Base-by-base conservation (phyloP, 805 yeast species). In the Pichia rugopelliculosa region DNA sequence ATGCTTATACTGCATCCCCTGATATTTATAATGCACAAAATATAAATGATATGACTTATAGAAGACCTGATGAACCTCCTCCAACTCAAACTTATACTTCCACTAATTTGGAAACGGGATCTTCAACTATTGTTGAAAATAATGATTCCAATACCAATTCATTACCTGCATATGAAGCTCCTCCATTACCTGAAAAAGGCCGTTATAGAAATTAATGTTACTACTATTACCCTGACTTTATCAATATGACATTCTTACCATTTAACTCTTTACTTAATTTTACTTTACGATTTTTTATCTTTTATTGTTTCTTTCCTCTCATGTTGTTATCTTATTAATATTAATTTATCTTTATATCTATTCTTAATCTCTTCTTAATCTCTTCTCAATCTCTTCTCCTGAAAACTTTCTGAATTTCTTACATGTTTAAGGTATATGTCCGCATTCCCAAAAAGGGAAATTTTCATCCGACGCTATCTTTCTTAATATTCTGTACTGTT, bases 101-200 rank as follows among this genome's bases (percentile, higher is more conserved):
- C 17, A 18, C 30, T 22, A 15, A 27, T 11, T 21, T 33, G 22
- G 25, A 6, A 11, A 10, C 41, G 9, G 49, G 46, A 11, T 34
- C 46, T 20, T 40, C 39, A 27, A 33, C 42, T 12, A 41, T 3
- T 30, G 18, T 6, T n/a, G 34, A 15, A 30, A 30, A 30, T n/a
- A n/a, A 4, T 30, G n/a, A 25, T 36, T n/a, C 33, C 10, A 39
- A 34, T 42, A n/a, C 25, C 15, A 36, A 36, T 17, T 25, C 25
- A 10, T 39, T 39, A 39, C 41, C 41, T 10, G 21, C 41, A n/a
- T 39, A 39, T 23, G 39, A 37, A 5, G 13, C 44, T 4, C 46
- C 39, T 12, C 51, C 51, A 13, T 41, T 48, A 6, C 48, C 51
- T 15, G 41, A 39, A 39, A 39, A 39, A n/a, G 15, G 40, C 17